Base-by-base conservation (phyloP, 495 filamentous ascomycete species). In the Xylaria scruposa region DNA sequence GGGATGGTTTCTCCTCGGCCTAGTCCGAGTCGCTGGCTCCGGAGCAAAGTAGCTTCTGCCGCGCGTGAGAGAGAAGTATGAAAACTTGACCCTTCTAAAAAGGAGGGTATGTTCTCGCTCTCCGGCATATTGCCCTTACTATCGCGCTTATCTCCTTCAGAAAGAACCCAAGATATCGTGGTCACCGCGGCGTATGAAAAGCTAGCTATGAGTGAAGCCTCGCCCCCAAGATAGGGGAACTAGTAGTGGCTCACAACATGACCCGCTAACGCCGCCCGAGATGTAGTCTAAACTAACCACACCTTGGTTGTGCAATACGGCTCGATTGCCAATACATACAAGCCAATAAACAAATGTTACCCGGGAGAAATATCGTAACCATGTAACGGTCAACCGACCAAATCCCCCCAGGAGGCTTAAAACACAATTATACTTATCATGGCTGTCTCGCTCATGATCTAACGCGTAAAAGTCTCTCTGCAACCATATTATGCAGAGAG, bases 111-210 rank as follows among this genome's bases (percentile, higher is more conserved):
- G 26, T 21, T 46, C 60, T 58, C 61, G 29, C 64, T 69, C 47
- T 75, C 76, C 68, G 77, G 79, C 79, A 83, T 78, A 63, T 79
- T 77, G 81, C 80, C 68, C 85, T 85, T 85, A 85, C 85, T 85
- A 86, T 86, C 84, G 81, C 84, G 83, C 83, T 85, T 86, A 75
- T 85, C 85, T 84, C 85, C 84, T 85, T 85, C 83, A 85, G 84
- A 86, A 84, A 84, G 80, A 80, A 81, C 80, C 81, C 81, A 73
- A 78, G 74, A 70, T 53, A 61, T 72, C 68, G 74, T 72, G 74
- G 69, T 40, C 74, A 75, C 77, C 21, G 68, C 56, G 21, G 19
- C 54, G 38, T 13, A 7, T 13, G 15, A 19, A 21, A 44, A 6
- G 31, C 46, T 1, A 21, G 44, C 54, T 26, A 29, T 21, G n/a